Evolutionary conservation across 495 filamentous ascomycete genomes (phyloP).

Genomic region (Friedmanniomyces simplex): DNA sequence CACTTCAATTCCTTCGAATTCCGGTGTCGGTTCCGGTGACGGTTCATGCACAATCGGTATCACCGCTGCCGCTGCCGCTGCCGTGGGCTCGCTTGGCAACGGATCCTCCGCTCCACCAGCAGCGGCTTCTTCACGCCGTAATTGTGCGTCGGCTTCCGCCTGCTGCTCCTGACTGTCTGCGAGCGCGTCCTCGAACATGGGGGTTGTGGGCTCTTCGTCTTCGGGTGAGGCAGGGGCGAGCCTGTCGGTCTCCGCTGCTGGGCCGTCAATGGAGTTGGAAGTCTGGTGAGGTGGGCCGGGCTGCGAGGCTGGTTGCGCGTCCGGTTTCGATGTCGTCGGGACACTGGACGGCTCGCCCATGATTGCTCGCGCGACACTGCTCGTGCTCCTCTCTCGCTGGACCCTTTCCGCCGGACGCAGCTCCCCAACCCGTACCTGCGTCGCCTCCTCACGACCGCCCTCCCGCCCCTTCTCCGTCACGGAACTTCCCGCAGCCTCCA

Average conservation of each 20-base stretch:
- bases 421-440: neutral
- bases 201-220: constrained; percentile 4
- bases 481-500: neutral
- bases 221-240: neutral
- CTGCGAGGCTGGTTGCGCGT: neutral
- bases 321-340: neutral
- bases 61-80: neutral
- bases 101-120: neutral
- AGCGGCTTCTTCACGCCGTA: neutral
- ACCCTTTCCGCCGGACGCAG: too few species aligned
- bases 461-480: neutral
- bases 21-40: neutral
- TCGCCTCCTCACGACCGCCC: neutral
- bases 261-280: neutral
- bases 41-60: neutral
- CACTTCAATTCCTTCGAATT: too few species aligned
- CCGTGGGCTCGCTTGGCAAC: too few species aligned
- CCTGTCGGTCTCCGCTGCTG: neutral
- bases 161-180: neutral
- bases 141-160: neutral
- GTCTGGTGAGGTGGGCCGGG: neutral
- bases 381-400: neutral
- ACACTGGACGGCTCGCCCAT: neutral
- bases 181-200: constrained; percentile 8
- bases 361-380: neutral